Base-by-base conservation (phyloP, 208 protist genomes). In the Balamuthia mandrillaris region DNA sequence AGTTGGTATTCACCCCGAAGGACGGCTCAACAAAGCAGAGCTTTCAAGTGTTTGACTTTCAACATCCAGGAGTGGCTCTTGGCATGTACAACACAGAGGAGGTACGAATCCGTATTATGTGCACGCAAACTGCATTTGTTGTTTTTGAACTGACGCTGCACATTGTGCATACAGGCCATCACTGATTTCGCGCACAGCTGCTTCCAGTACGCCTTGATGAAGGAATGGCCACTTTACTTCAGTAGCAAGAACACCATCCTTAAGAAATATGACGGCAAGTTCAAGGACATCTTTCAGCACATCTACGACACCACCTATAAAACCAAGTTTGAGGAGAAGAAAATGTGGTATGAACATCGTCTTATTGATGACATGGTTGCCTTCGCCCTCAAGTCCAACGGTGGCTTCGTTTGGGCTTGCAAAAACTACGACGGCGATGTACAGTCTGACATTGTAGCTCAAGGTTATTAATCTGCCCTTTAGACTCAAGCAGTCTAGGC, bases 401-500 rank as follows among this genome's bases (percentile, higher is more conserved):
- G 93, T 47, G 92, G 96, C 39, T 98, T 98, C 84, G 96, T 98
- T 42, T 98, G 97, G 97, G 97, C 97, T 12, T 99, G 97, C 91
- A 98, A 99, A 92, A 99, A 99, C 93, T 99, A 99, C 91, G 97
- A 99, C 86, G 97, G 97, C 35, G 97, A 99, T 87, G 97, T 99
- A 44, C 97, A 99, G 92, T 97, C 95, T 49, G 97, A 99, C 88
- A 95, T 97, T 35, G 96, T 98, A n/a, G 97, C 96, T 44, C 97
- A 98, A 91, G 96, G 72, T 84, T n/a, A n/a, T n/a, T n/a, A n/a
- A n/a, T n/a, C n/a, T n/a, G n/a, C n/a, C n/a, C n/a, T n/a, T n/a
- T n/a, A n/a, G n/a, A n/a, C n/a, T n/a, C n/a, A n/a, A n/a, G n/a
- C n/a, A n/a, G n/a, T n/a, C n/a, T n/a, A n/a, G n/a, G n/a, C n/a